Evolutionary conservation across 805 yeast genomes (phyloP).

Genomic region (Yarrowia keelungensis): DNA sequence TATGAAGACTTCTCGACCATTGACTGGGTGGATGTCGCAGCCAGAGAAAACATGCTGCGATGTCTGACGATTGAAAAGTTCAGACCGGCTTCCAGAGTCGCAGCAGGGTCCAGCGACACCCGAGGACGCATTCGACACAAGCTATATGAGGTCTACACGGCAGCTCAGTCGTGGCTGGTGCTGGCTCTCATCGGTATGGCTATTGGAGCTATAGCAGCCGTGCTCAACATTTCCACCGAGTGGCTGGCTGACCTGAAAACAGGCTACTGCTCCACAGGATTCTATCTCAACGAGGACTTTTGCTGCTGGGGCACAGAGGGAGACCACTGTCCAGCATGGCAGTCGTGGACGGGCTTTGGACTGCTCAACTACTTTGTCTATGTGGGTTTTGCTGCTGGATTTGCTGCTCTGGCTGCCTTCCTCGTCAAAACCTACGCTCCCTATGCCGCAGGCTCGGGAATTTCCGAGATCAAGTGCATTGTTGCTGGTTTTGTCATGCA

Average conservation of each 20-base stretch:
- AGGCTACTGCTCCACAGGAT: conserved; percentile 76
- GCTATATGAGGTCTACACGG: conserved; percentile 43
- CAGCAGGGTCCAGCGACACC: conserved; percentile 41
- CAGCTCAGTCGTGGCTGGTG: conserved; percentile 71
- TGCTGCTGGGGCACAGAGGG: conserved; percentile 75
- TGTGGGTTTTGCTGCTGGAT: conserved; percentile 62
- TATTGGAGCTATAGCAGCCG: conserved; percentile 85
- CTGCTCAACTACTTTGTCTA: conserved; percentile 62
- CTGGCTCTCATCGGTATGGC: conserved; percentile 74
- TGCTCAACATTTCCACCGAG: conserved; percentile 80
- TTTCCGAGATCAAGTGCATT: conserved; percentile 93
- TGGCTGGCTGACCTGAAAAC: conserved; percentile 79
- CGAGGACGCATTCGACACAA: conserved; percentile 34
- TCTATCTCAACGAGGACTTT: conserved; percentile 73
- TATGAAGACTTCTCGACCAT: conserved; percentile 58
- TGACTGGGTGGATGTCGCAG: conserved; percentile 68
- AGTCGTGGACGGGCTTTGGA: conserved; percentile 59
- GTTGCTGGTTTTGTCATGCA: conserved; percentile 85
- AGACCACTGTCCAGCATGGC: conserved; percentile 71
- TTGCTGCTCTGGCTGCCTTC: conserved; percentile 70
- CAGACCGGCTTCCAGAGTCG: conserved; percentile 35
- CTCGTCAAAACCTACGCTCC: conserved; percentile 79
- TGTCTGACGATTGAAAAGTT: conserved; percentile 42
- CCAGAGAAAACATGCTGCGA: conserved; percentile 47
- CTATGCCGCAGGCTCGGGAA: conserved; percentile 96